Conservation (phyloP, 257 asterid species). For the Penstemon barbatus region DNA sequence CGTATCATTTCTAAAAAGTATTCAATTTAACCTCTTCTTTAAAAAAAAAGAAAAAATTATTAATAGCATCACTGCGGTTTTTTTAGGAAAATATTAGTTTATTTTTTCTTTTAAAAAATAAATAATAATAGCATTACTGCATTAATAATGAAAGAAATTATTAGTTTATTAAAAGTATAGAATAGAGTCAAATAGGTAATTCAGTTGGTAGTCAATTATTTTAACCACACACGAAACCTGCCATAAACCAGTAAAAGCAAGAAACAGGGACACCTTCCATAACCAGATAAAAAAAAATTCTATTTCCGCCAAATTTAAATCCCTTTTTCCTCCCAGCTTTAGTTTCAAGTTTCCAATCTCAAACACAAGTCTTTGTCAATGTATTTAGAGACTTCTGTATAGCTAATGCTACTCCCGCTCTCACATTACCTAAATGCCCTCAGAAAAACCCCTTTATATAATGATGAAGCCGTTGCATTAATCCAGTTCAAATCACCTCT, state of each 20-base stretch:
- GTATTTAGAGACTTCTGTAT: conserved; percentile 41
- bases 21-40: no score
- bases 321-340: conserved; percentile 32
- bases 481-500: conserved; percentile 30
- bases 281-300: conserved; percentile 28
- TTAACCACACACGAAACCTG: no score
- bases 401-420: conserved; percentile 22
- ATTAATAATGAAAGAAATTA: no score
- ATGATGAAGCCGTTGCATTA: conserved; percentile 26
- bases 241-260: no score
- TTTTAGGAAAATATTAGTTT: no score
- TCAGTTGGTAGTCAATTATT: no score
- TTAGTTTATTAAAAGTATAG: not conserved
- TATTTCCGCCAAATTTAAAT: conserved; percentile 32
- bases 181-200: no score
- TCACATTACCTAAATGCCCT: conserved; percentile 41
- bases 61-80: no score
- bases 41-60: no score
- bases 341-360: conserved; percentile 26
- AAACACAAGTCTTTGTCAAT: conserved; percentile 48
- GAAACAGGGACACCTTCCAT: conserved; percentile 20
- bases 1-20: no score
- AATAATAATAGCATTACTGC: no score
- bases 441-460: conserved; percentile 25
- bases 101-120: no score